Evolutionary conservation across 345 rosid species (phyloP).

Genomic region (Acer yangbiense): DNA sequence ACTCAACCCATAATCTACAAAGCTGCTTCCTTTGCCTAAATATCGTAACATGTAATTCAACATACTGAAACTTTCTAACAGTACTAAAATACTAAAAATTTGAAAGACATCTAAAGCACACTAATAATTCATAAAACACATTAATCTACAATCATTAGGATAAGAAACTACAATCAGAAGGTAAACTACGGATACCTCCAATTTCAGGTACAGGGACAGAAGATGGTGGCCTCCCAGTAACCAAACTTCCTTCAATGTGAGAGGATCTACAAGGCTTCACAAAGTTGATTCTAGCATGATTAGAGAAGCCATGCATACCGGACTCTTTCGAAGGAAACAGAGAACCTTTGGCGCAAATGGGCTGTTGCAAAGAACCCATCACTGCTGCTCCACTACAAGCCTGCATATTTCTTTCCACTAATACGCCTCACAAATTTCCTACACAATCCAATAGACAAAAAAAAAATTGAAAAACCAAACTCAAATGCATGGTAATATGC

Average conservation of each 20-base stretch:
- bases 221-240: slow-evolving; percentile 52
- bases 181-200: slow-evolving; percentile 40
- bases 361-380: slow-evolving; percentile 64
- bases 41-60: too few species aligned
- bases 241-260: slow-evolving; percentile 49
- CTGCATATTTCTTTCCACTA: slow-evolving; percentile 39
- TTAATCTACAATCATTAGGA: background rate
- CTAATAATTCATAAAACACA: background rate
- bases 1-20: too few species aligned
- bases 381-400: slow-evolving; percentile 55
- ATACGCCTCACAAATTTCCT: slow-evolving; percentile 6
- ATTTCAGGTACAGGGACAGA: slow-evolving; percentile 52
- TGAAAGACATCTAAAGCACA: background rate
- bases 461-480: too few species aligned
- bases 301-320: slow-evolving; percentile 35
- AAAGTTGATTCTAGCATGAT: slow-evolving; percentile 41
- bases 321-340: slow-evolving; percentile 34
- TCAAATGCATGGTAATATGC: background rate
- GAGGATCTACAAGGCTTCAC: slow-evolving; percentile 43
- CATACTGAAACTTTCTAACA: background rate
- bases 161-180: background rate
- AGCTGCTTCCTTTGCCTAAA: too few species aligned
- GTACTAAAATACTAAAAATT: background rate
- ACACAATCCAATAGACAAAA: background rate
- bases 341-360: slow-evolving; percentile 41